A percentile compares a stretch with the other conserved stretches of the same genome.
These are phyloP conservation scores for Calamus simplicifolius DNA, from an alignment of 176 grass and related monocot species.

Conservation along the genomic window DNA sequence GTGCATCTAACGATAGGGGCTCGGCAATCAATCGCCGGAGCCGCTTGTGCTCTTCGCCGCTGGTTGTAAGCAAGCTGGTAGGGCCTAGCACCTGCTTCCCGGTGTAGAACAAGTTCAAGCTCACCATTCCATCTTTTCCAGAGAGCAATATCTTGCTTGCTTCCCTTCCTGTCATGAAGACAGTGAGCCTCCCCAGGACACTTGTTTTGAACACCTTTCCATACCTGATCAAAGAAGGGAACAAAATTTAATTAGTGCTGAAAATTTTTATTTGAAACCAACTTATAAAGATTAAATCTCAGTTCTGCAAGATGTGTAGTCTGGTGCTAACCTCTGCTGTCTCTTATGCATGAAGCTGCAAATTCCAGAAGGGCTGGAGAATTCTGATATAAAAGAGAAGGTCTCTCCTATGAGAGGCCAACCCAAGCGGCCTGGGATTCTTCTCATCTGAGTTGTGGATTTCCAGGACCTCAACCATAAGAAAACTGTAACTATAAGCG, in stretches of 20 bases:
- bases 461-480: conserved; percentile 22
- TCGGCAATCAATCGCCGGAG: conserved; percentile 49
- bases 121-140: conserved; percentile 63
- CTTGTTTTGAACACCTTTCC: conserved; percentile 76
- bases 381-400: conserved; percentile 54
- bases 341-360: conserved; percentile 58
- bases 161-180: conserved; percentile 65
- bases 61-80: conserved; percentile 54
- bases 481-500: not conserved
- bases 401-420: conserved; percentile 67
- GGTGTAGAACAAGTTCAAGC: conserved; percentile 62
- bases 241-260: no score
- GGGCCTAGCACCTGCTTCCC: conserved; percentile 63
- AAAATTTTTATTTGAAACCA: no score
- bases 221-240: conserved; percentile 23
- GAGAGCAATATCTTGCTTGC: conserved; percentile 59
- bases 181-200: conserved; percentile 44
- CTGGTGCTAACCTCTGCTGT: conserved; percentile 19
- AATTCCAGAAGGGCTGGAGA: conserved; percentile 42
- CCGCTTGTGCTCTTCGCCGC: conserved; percentile 61
- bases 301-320: not conserved
- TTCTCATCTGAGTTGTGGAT: conserved; percentile 19
- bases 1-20: conserved; percentile 53
- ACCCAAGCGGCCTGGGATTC: conserved; percentile 48
- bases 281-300: no score